Evolutionary conservation across 192 early-diverging fungal species (phyloP).

Genomic region (Pecoramyces ruminantium): DNA sequence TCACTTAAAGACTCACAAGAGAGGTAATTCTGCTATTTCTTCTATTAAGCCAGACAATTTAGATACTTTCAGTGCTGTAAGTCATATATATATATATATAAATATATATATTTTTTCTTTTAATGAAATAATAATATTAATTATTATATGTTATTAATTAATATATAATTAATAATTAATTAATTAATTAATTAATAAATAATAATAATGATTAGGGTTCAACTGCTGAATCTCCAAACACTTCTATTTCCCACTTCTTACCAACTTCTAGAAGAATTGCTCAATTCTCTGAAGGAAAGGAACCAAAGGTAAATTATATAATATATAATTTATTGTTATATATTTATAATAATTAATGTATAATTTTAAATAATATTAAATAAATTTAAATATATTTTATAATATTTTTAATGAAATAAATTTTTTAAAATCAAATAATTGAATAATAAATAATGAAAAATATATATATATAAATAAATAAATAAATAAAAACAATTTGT

Average conservation of each 20-base stretch:
- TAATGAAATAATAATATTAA: too few species aligned
- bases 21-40: conserved; percentile 29
- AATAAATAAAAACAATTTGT: too few species aligned
- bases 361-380: too few species aligned
- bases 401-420: too few species aligned
- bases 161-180: too few species aligned
- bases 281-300: conserved; percentile 72
- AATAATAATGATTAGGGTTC: conserved; percentile 3
- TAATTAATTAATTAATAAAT: too few species aligned
- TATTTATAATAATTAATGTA: too few species aligned
- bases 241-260: conserved; percentile 68
- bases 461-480: too few species aligned
- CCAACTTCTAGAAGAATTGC: conserved; percentile 73
- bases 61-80: conserved; percentile 29
- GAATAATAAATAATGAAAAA: too few species aligned
- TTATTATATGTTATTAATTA: too few species aligned
- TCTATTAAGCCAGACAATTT: conserved; percentile 41
- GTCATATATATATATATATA: neutral
- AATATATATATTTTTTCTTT: neutral
- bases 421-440: too few species aligned
- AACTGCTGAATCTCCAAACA: conserved; percentile 16
- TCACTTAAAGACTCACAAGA: conserved; percentile 48
- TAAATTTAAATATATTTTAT: too few species aligned
- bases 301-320: conserved; percentile 21
- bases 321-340: neutral